A percentile compares a stretch with the other conserved stretches of the same genome.
phyloP scores from a whole-genome alignment of 371 early-diverging fungal genomes.

The Mortierella sp. region DNA sequence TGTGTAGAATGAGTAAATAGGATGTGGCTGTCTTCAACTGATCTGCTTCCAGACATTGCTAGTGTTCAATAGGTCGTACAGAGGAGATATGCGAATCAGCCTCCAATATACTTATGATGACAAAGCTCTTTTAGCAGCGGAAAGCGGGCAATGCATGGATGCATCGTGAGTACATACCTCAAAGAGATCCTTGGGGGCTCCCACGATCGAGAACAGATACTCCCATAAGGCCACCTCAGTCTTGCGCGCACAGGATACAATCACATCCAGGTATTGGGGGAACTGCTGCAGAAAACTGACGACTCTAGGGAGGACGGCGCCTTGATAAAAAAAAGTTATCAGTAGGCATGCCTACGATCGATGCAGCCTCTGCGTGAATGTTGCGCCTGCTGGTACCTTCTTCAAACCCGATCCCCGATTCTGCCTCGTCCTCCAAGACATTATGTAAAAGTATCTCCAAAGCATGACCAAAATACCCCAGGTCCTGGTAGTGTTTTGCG shows the following conservation, averaged over 20 bases:
- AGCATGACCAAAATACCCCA: constrained; percentile 85
- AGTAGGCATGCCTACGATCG: too few species aligned
- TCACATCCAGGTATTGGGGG: constrained; percentile 77
- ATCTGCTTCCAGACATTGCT: constrained; percentile 77
- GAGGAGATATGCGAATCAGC: too few species aligned
- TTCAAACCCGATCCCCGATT: constrained; percentile 52
- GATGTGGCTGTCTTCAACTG: constrained; percentile 84
- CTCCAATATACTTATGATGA: too few species aligned
- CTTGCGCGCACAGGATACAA: constrained; percentile 91
- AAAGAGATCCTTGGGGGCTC: constrained; percentile 82
- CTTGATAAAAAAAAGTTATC: constrained; percentile 24
- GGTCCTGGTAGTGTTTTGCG: constrained; percentile 71
- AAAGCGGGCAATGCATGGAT: too few species aligned
- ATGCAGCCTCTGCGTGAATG: too few species aligned
- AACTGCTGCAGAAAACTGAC: constrained; percentile 80
- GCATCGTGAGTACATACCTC: too few species aligned
- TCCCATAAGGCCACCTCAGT: constrained; percentile 92
- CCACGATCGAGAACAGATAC: constrained; percentile 83
- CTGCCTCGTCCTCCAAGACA: constrained; percentile 84
- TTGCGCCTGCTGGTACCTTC: constrained; percentile 41
- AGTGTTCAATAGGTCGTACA: neutral
- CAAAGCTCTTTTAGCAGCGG: too few species aligned
- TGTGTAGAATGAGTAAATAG: constrained; percentile 86
- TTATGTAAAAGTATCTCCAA: constrained; percentile 87
- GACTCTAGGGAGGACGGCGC: constrained; percentile 73